A percentile compares a stretch with the other conserved stretches of the same genome.
These are phyloP conservation scores for Aspergillus persii DNA, from an alignment of 2,329 filamentous ascomycete species.

Conservation along the genomic window DNA sequence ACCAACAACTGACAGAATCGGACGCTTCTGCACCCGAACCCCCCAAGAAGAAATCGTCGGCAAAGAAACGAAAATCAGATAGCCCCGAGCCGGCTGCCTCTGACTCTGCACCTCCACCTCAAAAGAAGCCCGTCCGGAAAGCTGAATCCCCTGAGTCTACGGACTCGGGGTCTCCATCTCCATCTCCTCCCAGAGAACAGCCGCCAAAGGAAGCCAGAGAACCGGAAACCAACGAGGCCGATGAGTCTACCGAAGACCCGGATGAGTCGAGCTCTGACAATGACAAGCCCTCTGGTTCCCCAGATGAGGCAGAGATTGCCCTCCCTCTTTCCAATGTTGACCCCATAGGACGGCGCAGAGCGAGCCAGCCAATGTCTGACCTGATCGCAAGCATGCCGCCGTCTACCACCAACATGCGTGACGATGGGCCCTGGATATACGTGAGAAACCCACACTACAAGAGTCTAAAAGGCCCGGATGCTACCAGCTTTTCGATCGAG, in stretches of 20 bases:
- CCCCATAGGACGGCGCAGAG: conserved; percentile 10
- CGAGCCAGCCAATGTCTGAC: conserved; percentile 60
- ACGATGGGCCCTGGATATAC: conserved; percentile 66
- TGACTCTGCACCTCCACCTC: neutral
- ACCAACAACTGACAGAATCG: neutral
- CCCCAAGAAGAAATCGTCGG: neutral
- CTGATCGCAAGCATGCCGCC: conserved; percentile 71
- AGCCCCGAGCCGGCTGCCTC: neutral
- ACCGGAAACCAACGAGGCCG: neutral
- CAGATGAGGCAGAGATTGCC: too few relatives aligned
- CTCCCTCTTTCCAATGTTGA: neutral
- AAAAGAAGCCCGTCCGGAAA: neutral
- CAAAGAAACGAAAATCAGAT: neutral
- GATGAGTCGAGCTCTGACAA: neutral
- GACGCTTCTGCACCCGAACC: neutral
- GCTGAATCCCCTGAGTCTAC: neutral
- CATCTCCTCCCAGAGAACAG: neutral
- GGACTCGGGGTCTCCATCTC: neutral
- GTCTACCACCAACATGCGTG: conserved; percentile 52
- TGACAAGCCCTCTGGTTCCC: neutral
- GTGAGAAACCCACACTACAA: conserved; percentile 58
- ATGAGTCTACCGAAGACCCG: neutral
- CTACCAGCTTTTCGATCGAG: neutral
- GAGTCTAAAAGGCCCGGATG: conserved; percentile 32
- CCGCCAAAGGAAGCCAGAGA: neutral